Base-by-base conservation (phyloP, 495 filamentous ascomycete species). In the Daldinia grandis region DNA sequence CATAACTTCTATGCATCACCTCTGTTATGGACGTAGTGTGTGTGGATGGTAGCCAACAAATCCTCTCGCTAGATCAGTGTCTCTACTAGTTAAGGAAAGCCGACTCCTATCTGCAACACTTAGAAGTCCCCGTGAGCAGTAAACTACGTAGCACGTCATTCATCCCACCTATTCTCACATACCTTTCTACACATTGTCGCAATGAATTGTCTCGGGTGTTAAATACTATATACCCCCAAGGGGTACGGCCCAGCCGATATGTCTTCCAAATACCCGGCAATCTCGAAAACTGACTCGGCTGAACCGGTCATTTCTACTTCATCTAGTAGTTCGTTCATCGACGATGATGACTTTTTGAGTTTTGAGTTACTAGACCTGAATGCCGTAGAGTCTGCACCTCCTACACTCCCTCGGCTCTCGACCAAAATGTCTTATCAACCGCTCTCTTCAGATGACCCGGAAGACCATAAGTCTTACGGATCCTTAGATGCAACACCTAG, bases 111-210 rank as follows among this genome's bases (percentile, higher is more conserved):
- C 61, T 54, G 47, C 21, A 47, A 67, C 64, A 64, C 27, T 40
- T 37, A 58, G 40, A 62, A 64, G 56, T 38, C 61, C 69, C 56
- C 64, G 69, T 72, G 69, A 68, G 64, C 70, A 65, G 25, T 31
- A 30, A 30, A 35, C 25, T 69, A 67, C 15, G 57, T 60, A 68
- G 65, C 70, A 73, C 70, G 70, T 15, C 60, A 73, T 73, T 42
- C 65, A 73, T 73, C 70, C 70, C 70, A 69, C 65, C 65, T 66
- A 73, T 73, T 73, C 47, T 62, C 58, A 69, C 70, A 73, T 73
- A 69, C 65, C 62, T 58, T 49, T 27, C 40, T 31, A 54, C 58
- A 64, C 28, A 33, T 54, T 65, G 7, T 65, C 50, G 17, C 33
- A n/a, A 65, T 66, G 62, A 62, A 51, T 50, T 62, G 42, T 40